Evolutionary conservation across 1,284 basidiomycete species (phyloP), one percentile per base, ranked within the genome.

Genomic region (Ustilago sp.): DNA sequence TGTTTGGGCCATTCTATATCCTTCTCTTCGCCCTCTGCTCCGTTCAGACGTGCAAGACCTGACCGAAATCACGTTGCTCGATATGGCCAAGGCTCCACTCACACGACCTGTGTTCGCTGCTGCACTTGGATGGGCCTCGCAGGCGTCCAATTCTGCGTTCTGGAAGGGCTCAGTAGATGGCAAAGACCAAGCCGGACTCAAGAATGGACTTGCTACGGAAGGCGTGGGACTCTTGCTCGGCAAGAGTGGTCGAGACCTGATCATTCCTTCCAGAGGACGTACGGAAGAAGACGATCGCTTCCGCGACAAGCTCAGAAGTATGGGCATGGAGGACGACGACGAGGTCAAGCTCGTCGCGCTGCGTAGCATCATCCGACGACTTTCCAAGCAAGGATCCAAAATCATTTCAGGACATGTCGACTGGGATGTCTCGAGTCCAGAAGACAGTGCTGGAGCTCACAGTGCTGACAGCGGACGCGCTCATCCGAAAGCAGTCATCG

Each of bases 1-100:
- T 82, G 91, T 94, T 11, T 99, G 97, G 97, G 96, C 95, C 81
- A 94, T 98, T 50, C 86, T 98, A 3, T 99, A 99, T 81, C 95
- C 96, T 0, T 93, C 92, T 0, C 86, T 99, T 43, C 90, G 94
- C 43, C 92, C 94, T 69, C 91, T 95, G 63, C 88, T 99, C 48
- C 92, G 92, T 52, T 93, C 92, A 1, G 97, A 99, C 80, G 88
- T 98, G n/a, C 89, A 89, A 8, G 88, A 89, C 1, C 90, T 98
- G 48, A 90, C 92, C 56, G 93, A 93, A 73, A 88, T 89, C 61
- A 91, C 90, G 47, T 85, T 99, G 34, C 87, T 98, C 31, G 88
- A 90, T 43, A 90, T 91, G 4, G 89, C 95, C 85, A 92, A 93
- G 74, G 88, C 91, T 54, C 92, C 94, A 0, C 94, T 98, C 85